phyloP scores from a whole-genome alignment of 2,329 filamentous ascomycete species.

The Penicillium sp. region DNA sequence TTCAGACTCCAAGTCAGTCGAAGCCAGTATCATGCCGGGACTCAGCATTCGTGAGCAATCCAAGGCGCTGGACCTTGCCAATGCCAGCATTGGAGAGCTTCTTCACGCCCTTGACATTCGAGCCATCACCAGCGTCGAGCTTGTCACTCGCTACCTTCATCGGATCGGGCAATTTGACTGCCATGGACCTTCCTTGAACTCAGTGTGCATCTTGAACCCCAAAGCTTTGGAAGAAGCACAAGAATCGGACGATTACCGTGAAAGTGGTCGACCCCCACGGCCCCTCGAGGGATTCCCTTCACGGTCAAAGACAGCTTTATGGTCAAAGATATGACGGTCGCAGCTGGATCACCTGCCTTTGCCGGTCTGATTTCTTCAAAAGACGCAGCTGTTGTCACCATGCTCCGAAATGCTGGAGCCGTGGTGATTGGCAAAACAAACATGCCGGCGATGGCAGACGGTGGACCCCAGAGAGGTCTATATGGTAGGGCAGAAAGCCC shows the following conservation, averaged over 20 bases:
- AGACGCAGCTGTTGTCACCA: slow-evolving; percentile 53
- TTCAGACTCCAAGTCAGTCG: background rate
- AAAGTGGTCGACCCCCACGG: slow-evolving; percentile 33
- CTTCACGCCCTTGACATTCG: background rate
- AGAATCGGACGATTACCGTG: slow-evolving; percentile 48
- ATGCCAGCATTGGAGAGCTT: slow-evolving; percentile 2
- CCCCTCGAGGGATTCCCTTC: slow-evolving; percentile 57
- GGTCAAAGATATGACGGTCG: slow-evolving; percentile 54
- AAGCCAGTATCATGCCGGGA: background rate
- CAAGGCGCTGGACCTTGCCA: background rate
- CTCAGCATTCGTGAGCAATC: background rate
- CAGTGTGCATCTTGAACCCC: slow-evolving; percentile 51
- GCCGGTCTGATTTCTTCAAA: slow-evolving; percentile 49
- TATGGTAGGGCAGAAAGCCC: slow-evolving; percentile 60
- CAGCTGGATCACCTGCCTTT: slow-evolving; percentile 57
- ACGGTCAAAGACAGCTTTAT: slow-evolving; percentile 61
- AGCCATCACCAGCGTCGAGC: slow-evolving; percentile 44
- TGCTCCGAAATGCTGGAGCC: slow-evolving; percentile 51
- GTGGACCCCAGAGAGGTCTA: slow-evolving; percentile 57
- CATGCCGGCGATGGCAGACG: slow-evolving; percentile 60
- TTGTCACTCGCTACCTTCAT: slow-evolving; percentile 47
- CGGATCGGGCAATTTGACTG: slow-evolving; percentile 51
- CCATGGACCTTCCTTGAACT: slow-evolving; percentile 43
- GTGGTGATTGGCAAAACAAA: slow-evolving; percentile 59
- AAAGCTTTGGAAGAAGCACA: slow-evolving; percentile 49